Percentiles rank a stretch among this genome's conserved stretches.
Conservation (phyloP, 1,139 yeast species). For the Scheffersomyces illinoinensis region DNA sequence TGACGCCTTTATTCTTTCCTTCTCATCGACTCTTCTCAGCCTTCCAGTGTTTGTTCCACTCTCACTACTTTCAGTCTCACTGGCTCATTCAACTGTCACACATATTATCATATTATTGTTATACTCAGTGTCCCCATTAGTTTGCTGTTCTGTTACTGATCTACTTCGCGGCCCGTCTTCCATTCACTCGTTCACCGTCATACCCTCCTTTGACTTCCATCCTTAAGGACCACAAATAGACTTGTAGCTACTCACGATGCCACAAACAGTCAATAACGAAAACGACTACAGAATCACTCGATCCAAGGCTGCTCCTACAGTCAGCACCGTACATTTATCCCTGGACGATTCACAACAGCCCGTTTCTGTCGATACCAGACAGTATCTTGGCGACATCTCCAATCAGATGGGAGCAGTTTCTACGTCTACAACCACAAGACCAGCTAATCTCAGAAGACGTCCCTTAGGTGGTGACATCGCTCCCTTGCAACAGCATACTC, state of each 20-base stretch:
- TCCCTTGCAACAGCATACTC: conserved; percentile 27
- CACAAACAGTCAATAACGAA: conserved; percentile 41
- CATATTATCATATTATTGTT: background rate
- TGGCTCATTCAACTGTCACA: background rate
- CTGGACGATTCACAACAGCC: conserved; percentile 4
- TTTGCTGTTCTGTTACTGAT: background rate
- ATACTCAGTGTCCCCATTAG: background rate
- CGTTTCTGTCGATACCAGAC: conserved; percentile 20
- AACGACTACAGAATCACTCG: conserved; percentile 41
- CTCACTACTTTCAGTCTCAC: background rate
- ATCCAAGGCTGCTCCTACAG: conserved; percentile 22
- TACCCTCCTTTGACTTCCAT: background rate
- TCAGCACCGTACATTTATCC: conserved; percentile 1
- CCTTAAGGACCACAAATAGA: background rate
- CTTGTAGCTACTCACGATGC: conserved; percentile 21
- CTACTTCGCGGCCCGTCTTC: background rate
- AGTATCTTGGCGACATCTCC: conserved; percentile 43
- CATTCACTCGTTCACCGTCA: background rate
- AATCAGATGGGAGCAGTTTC: conserved; percentile 31
- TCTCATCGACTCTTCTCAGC: background rate
- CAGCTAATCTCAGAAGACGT: conserved; percentile 19
- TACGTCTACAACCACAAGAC: conserved; percentile 6
- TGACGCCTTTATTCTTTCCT: background rate
- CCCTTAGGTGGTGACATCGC: conserved; percentile 39
- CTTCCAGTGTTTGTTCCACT: background rate